Evolutionary conservation across 2,329 filamentous ascomycete species (phyloP), one percentile per base, ranked within the genome.

Genomic region (Cladorrhinum sp.): DNA sequence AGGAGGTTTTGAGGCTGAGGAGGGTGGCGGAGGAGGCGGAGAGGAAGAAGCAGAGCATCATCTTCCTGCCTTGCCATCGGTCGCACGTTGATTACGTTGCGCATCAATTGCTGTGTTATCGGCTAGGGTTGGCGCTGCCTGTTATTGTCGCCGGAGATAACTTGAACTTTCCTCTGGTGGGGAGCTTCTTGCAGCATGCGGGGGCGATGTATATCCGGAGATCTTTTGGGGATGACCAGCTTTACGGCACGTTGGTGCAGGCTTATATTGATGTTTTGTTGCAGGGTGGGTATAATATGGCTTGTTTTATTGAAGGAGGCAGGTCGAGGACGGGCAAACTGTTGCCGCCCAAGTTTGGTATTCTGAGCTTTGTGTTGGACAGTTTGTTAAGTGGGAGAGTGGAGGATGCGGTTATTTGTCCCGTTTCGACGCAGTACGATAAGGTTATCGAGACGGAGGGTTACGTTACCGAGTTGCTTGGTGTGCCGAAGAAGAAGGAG

Each of bases 401-500:
- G 0, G 81, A 96, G 51, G 95, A 99, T 74, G 88, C 92, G 29
- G 90, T 97, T 48, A 92, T 99, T 56, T 96, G 93, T 68, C 95
- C 95, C 0, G 95, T 99, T 50, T 96, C 91, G 73, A 97, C 93
- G 0, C 95, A 99, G 72, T 99, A 99, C 72, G 95, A 99, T 79
- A 99, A 98, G 72, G 95, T 99, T 59, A 96, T 99, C 62, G 95
- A 99, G 74, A 96, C 96, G 0, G 92, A 96, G 74, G 95, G 92
- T 4, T 99, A 99, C 70, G 93, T 98, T 50, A 95, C 88, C 32
- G 95, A 99, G 74, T 83, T 99, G 1, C 82, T 99, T 0, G 95
- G 95, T 2, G 88, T 96, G 63, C 95, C 95, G 0, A 99, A 99
- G 75, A 91, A 91, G 70, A 96, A 96, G 72, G 95, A 99, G 72